These are phyloP conservation scores for Xylaria sp. DNA, from an alignment of 2,329 filamentous ascomycete species.

Conservation along the genomic window DNA sequence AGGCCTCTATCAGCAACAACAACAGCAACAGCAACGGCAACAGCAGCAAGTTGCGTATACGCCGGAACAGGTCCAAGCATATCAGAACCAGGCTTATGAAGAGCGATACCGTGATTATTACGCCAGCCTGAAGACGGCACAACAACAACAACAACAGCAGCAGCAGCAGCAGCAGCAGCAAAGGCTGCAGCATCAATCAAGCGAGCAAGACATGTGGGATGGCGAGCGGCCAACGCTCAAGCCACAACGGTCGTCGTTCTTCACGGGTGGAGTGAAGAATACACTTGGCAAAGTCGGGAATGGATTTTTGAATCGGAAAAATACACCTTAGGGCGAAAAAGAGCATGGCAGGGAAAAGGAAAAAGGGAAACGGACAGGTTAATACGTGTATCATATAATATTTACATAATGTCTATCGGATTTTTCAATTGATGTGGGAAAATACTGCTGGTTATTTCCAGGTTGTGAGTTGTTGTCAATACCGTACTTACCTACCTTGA, in stretches of 20 bases:
- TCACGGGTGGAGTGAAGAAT: slow-evolving; percentile 36
- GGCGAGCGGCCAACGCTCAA: slow-evolving; percentile 30
- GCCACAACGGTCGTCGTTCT: slow-evolving; percentile 37
- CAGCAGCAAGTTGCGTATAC: slow-evolving; percentile 26
- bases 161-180: slow-evolving; percentile 26
- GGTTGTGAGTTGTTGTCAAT: too few species aligned
- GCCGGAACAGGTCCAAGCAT: slow-evolving; percentile 24
- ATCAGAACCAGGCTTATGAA: slow-evolving; percentile 27
- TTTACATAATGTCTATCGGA: not conserved
- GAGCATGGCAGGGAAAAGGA: not conserved
- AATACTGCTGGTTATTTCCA: not conserved
- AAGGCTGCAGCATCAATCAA: too few species aligned
- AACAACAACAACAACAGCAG: slow-evolving; percentile 20
- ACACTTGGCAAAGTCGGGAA: slow-evolving; percentile 39
- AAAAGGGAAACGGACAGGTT: not conserved
- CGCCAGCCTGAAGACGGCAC: slow-evolving; percentile 22
- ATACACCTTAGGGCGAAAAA: slow-evolving; percentile 1
- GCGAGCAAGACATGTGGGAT: slow-evolving; percentile 30
- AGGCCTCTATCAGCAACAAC: slow-evolving; percentile 24
- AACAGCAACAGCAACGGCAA: slow-evolving; percentile 25
- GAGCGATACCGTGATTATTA: slow-evolving; percentile 34
- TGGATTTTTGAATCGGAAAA: slow-evolving; percentile 35
- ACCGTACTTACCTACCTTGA: too few species aligned
- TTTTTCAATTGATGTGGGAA: not conserved
- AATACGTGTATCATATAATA: not conserved